Base-by-base conservation (phyloP, 225 moss, liverwort and hornwort genomes). In the Takakia lepidozioides region DNA sequence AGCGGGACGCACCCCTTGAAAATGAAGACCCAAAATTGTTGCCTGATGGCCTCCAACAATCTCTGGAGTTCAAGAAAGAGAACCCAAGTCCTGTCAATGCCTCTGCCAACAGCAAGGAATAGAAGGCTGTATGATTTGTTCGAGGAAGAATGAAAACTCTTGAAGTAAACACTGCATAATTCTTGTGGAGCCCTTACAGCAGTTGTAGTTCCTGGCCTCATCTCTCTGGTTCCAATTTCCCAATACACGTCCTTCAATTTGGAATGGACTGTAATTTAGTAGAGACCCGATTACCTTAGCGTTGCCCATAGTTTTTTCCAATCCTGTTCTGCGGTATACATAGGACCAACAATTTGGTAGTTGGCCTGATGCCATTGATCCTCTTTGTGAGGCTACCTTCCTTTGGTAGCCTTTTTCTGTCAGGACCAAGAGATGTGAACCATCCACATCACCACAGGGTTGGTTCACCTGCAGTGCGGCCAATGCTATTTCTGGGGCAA, bases 1-100 rank as follows among this genome's bases (percentile, higher is more conserved):
- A 87, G 69, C 72, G 85, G 22, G 90, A 98, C 8, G 60, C 54
- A 32, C 61, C 84, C 2, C 50, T 63, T 24, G 73, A 80, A 34
- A 71, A 61, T 26, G 84, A 77, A 37, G 86, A 86, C 38, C 58
- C 82, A 27, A 73, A 62, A 50, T 65, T 66, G 59, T 60, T 90
- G 25, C 61, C 80, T 5, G 75, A 80, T 46, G 85, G 82, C 47
- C 70, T 66, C 29, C 66, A 69, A 28, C 27, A 27, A 49, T 15
- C 17, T 5, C 27, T 29, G 4, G 48, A 49, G 13, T 15, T 49
- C 27, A 49, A 49, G n/a, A n/a, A 9, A 9, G 28, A 49, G 26
- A 49, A 27, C 48, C 19, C 48, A 27, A 27, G 17, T 27, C 48
- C 48, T 49, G 48, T 49, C 13, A 49, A 70, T 48, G 66, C 49